Base-by-base conservation (phyloP, 331 rosid genomes). In the Cydonia oblonga region DNA sequence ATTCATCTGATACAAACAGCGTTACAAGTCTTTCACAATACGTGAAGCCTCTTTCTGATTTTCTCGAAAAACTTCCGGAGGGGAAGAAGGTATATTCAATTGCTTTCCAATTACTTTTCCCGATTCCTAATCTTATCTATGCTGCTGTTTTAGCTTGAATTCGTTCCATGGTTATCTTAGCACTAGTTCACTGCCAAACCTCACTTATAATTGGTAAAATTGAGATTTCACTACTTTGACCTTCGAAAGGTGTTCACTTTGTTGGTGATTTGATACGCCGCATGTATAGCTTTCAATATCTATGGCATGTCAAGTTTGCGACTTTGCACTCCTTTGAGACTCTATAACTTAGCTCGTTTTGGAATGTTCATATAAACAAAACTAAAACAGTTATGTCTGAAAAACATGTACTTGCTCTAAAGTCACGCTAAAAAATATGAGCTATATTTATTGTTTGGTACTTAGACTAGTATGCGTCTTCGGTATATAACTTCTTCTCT, bases 41-140 rank as follows among this genome's bases (percentile, higher is more conserved):
- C 20, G 97, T 87, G 79, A 85, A 89, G 86, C 99, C 99, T n/a
- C 97, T 95, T 23, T 83, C 77, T 30, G 88, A 89, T 75, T 84
- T 88, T 73, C 88, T 95, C 65, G 96, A 81, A 74, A 91, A 87
- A 15, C 96, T 95, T 87, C 73, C 96, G 4, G 88, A 90, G 38
- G 90, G 84, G 20, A 78, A 90, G 67, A 95, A 89, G 99, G 99
- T 95, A 70, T 32, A 44, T 87, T 14, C 71, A 66, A 60, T 22
- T 56, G 19, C 30, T 25, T 75, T 75, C 70, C 56, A 18, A 38
- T 67, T 40, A 40, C 46, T 44, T 32, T 66, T 54, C 64, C 15
- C 0, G 15, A 40, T 40, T 3, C 46, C 46, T 10, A 40, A n/a
- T 62, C 54, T 42, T 60, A 28, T 23, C 69, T n/a, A 16, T 60